phyloP scores from a whole-genome alignment of 1,284 basidiomycete genomes.

The Ceratobasidium theobromae region DNA sequence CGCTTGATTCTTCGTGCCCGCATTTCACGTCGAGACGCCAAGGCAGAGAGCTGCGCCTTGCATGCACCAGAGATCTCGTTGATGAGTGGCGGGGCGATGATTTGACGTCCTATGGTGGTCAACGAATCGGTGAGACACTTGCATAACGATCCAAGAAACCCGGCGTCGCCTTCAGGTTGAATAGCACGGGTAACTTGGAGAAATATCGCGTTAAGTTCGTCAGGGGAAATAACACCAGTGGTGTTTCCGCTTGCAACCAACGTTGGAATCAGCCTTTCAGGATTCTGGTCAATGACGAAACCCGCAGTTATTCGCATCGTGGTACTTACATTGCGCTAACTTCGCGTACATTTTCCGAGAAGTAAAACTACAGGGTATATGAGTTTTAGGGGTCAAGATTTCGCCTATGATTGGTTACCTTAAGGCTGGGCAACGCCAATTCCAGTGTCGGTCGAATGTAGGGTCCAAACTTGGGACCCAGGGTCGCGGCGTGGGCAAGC shows the following conservation, averaged over 20 bases:
- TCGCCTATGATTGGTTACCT: neutral
- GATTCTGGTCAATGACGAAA: slow-evolving; percentile 6
- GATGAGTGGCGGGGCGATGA: slow-evolving; percentile 55
- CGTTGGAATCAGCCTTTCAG: slow-evolving; percentile 67
- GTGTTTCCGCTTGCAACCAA: slow-evolving; percentile 68
- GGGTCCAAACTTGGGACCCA: slow-evolving; percentile 68
- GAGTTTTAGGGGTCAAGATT: neutral
- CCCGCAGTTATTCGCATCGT: neutral
- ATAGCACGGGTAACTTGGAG: slow-evolving; percentile 67
- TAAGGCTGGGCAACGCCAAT: slow-evolving; percentile 66
- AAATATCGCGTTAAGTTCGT: slow-evolving; percentile 70
- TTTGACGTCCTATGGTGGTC: slow-evolving; percentile 54
- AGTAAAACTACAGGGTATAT: slow-evolving; percentile 54
- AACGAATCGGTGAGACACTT: slow-evolving; percentile 71
- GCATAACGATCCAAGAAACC: slow-evolving; percentile 75
- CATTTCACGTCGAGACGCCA: slow-evolving; percentile 65
- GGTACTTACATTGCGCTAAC: slow-evolving; percentile 64
- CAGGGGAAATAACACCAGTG: slow-evolving; percentile 64
- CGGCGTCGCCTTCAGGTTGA: slow-evolving; percentile 64
- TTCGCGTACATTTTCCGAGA: slow-evolving; percentile 81
- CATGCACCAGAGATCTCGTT: slow-evolving; percentile 49
- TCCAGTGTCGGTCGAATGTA: slow-evolving; percentile 71
- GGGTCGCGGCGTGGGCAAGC: slow-evolving; percentile 73
- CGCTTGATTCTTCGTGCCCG: slow-evolving; percentile 47
- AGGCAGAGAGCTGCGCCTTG: slow-evolving; percentile 63